Conservation (phyloP, 2,329 filamentous ascomycete genomes). For the Fusarium beomiforme region DNA sequence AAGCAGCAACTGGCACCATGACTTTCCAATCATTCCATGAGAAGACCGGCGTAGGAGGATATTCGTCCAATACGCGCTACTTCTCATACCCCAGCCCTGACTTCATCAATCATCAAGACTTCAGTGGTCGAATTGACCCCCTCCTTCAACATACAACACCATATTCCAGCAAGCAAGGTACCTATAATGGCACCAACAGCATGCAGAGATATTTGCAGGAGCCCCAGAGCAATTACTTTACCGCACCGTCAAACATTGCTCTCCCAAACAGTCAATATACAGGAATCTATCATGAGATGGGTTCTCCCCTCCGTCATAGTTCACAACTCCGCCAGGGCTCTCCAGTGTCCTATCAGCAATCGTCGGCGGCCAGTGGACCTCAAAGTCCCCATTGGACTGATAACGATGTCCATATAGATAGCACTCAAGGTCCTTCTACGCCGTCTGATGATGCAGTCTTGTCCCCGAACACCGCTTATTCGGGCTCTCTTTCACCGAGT, state of each 20-base stretch:
- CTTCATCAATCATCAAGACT: neutral
- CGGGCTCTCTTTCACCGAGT: slow-evolving; percentile 20
- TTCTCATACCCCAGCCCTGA: neutral
- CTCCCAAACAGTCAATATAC: neutral
- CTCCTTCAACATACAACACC: slow-evolving; percentile 5
- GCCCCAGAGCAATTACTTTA: slow-evolving; percentile 2
- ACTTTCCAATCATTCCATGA: neutral
- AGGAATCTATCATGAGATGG: slow-evolving; percentile 1
- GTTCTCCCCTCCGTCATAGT: neutral
- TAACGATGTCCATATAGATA: slow-evolving; percentile 24
- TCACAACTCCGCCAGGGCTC: slow-evolving; percentile 22
- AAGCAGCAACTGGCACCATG: slow-evolving; percentile 1
- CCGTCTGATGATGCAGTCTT: slow-evolving; percentile 24
- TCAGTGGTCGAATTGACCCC: slow-evolving; percentile 23
- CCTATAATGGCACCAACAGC: neutral
- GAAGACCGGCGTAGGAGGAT: neutral
- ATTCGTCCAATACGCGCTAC: neutral
- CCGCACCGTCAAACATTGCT: neutral
- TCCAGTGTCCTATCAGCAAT: slow-evolving; percentile 33
- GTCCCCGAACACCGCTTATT: slow-evolving; percentile 13
- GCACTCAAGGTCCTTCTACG: slow-evolving; percentile 29
- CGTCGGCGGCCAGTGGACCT: slow-evolving; percentile 23
- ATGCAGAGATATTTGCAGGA: slow-evolving; percentile 35
- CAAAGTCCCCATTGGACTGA: slow-evolving; percentile 33
- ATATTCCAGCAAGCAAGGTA: neutral